phyloP scores from a whole-genome alignment of 768 basidiomycete genomes.

The Boletus huronensis region DNA sequence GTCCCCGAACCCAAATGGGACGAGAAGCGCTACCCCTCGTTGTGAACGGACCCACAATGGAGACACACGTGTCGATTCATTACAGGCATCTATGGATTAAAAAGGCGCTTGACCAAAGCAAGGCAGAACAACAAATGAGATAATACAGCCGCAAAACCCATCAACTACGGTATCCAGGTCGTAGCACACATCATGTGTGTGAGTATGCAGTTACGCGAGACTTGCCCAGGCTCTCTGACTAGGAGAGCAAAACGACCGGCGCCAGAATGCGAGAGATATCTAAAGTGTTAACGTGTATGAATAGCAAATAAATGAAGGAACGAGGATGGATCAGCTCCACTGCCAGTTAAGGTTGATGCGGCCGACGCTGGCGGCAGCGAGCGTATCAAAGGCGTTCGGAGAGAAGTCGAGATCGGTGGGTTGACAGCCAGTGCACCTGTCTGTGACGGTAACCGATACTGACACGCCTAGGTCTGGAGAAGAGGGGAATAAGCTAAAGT shows the following conservation, averaged over 20 bases:
- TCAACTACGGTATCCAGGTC: conserved; percentile 27
- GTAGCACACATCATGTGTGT: conserved; percentile 26
- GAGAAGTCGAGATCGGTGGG: conserved; percentile 60
- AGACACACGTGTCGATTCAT: conserved; percentile 2
- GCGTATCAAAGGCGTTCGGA: conserved; percentile 48
- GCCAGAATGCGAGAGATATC: background rate
- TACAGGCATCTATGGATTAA: conserved; percentile 13
- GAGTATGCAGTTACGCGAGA: conserved; percentile 4
- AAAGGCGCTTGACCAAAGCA: conserved; percentile 36
- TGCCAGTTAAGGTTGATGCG: conserved; percentile 55
- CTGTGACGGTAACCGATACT: conserved; percentile 49
- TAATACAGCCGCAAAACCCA: conserved; percentile 18
- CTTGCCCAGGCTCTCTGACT: conserved; percentile 28
- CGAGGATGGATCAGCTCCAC: conserved; percentile 29
- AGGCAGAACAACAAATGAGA: conserved; percentile 15
- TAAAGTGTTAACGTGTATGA: conserved; percentile 18
- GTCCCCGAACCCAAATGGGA: background rate
- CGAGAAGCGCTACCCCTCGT: background rate
- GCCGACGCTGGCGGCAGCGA: conserved; percentile 46
- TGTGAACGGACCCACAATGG: background rate
- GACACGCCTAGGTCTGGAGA: conserved; percentile 48
- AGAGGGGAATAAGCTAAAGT: conserved; percentile 9
- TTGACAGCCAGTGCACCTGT: conserved; percentile 60
- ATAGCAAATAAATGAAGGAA: conserved; percentile 26
- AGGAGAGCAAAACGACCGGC: conserved; percentile 25